A percentile compares a stretch with the other conserved stretches of the same genome.
Conservation (phyloP, 495 filamentous ascomycete genomes). For the Lasiosphaeriaceae sp. region DNA sequence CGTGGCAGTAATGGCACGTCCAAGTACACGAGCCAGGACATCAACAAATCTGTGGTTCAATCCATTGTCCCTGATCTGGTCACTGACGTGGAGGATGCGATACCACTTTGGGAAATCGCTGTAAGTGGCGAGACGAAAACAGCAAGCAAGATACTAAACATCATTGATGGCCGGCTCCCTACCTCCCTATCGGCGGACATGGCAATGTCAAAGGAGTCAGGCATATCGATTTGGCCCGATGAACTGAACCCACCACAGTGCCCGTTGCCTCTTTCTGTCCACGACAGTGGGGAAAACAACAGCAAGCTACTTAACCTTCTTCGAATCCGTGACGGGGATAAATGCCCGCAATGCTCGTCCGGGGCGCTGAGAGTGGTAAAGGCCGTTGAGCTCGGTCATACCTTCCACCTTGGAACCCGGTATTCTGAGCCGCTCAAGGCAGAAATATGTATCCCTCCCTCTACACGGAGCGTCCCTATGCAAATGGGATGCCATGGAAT, state of each 20-base stretch:
- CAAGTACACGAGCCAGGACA: slow-evolving; percentile 38
- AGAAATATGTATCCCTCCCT: slow-evolving; percentile 41
- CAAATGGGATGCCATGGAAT: slow-evolving; percentile 98
- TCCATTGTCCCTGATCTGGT: slow-evolving; percentile 69
- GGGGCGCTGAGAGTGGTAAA: slow-evolving; percentile 63
- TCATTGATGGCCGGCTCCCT: slow-evolving; percentile 43
- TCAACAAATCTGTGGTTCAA: slow-evolving; percentile 72
- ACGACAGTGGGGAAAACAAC: slow-evolving; percentile 3
- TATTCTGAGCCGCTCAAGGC: slow-evolving; percentile 76
- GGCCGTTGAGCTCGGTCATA: slow-evolving; percentile 89
- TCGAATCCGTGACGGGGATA: slow-evolving; percentile 62
- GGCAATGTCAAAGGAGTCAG: neutral
- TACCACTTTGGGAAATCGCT: slow-evolving; percentile 50
- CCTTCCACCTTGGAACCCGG: slow-evolving; percentile 86
- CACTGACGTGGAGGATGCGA: slow-evolving; percentile 59
- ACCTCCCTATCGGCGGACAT: slow-evolving; percentile 6
- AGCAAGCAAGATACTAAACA: slow-evolving; percentile 42
- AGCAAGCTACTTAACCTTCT: slow-evolving; percentile 52
- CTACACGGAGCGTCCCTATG: slow-evolving; percentile 46
- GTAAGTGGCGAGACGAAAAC: slow-evolving; percentile 6
- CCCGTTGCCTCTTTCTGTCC: slow-evolving; percentile 3
- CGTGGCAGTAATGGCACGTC: neutral
- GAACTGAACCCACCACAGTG: slow-evolving; percentile 3
- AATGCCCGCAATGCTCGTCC: slow-evolving; percentile 63
- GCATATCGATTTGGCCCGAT: slow-evolving; percentile 20